phyloP scores from a whole-genome alignment of 495 filamentous ascomycete genomes.

The Patellaria atrata region DNA sequence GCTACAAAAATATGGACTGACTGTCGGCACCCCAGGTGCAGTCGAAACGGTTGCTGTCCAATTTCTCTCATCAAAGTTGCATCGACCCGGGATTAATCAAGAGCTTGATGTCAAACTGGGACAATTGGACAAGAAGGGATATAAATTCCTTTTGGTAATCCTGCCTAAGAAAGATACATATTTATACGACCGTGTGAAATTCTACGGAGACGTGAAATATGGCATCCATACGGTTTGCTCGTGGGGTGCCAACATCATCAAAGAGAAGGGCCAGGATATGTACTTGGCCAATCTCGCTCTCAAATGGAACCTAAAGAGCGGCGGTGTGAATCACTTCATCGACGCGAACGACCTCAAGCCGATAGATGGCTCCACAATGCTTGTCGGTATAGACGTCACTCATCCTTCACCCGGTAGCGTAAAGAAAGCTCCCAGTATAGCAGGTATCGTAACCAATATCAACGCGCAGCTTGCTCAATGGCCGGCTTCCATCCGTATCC shows the following conservation, averaged over 20 bases:
- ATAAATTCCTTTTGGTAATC: conserved; percentile 49
- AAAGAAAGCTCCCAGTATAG: conserved; percentile 50
- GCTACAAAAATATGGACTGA: conserved; percentile 10
- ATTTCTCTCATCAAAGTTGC: conserved; percentile 27
- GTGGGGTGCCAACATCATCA: conserved; percentile 37
- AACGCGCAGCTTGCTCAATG: conserved; percentile 52
- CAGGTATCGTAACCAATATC: conserved; percentile 57
- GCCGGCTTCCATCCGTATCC: conserved; percentile 47
- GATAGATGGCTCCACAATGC: conserved; percentile 53
- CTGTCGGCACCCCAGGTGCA: conserved; percentile 8
- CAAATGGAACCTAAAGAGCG: conserved; percentile 79
- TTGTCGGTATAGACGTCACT: conserved; percentile 78
- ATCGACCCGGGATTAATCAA: background rate
- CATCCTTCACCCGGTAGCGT: conserved; percentile 64
- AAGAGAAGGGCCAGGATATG: conserved; percentile 26
- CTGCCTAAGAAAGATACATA: conserved; percentile 36
- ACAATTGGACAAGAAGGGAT: conserved; percentile 14
- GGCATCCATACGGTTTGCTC: conserved; percentile 55
- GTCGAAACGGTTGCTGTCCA: too few relatives aligned
- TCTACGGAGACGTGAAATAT: conserved; percentile 43
- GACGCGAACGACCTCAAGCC: conserved; percentile 34
- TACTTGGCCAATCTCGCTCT: conserved; percentile 64
- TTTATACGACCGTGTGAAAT: conserved; percentile 57
- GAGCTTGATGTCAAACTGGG: background rate
- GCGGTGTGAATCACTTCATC: conserved; percentile 61